Conservation (phyloP, 257 asterid genomes). For the Echium plantagineum region DNA sequence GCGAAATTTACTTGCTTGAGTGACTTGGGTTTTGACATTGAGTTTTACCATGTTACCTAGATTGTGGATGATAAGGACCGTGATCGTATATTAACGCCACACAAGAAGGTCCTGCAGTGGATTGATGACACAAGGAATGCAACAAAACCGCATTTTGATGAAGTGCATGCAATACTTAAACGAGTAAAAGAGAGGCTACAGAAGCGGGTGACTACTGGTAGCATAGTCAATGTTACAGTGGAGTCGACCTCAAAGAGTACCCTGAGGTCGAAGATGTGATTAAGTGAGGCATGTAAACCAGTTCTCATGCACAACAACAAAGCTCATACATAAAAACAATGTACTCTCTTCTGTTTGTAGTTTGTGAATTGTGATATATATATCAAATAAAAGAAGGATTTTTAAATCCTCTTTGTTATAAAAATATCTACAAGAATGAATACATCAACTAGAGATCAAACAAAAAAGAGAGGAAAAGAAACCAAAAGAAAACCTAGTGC, state of each 20-base stretch:
- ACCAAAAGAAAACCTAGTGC: not conserved
- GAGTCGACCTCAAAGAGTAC: slow-evolving; percentile 9
- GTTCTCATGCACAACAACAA: too few relatives aligned
- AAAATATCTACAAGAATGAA: too few relatives aligned
- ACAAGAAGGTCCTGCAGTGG: slow-evolving; percentile 47
- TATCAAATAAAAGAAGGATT: too few relatives aligned
- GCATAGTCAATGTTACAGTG: slow-evolving; percentile 2
- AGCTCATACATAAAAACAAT: too few relatives aligned
- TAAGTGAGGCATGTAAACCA: too few relatives aligned
- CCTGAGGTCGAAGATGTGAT: slow-evolving; percentile 29
- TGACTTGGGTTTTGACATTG: too few relatives aligned
- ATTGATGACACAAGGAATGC: slow-evolving; percentile 47
- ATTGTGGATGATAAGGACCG: slow-evolving; percentile 42
- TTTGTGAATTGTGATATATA: too few relatives aligned
- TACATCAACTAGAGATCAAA: too few relatives aligned
- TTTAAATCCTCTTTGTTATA: too few relatives aligned
- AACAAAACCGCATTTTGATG: slow-evolving; percentile 56
- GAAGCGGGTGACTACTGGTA: slow-evolving; percentile 18
- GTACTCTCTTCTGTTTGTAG: too few relatives aligned
- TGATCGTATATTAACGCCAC: slow-evolving; percentile 44
- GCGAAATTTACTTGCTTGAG: too few relatives aligned
- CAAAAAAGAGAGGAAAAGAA: not conserved
- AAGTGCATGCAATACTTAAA: slow-evolving; percentile 41
- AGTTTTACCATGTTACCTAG: slow-evolving; percentile 9
- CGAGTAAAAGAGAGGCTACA: slow-evolving; percentile 28